phyloP scores from a whole-genome alignment of 2,329 filamentous ascomycete species.

The Penicillium sp. region DNA sequence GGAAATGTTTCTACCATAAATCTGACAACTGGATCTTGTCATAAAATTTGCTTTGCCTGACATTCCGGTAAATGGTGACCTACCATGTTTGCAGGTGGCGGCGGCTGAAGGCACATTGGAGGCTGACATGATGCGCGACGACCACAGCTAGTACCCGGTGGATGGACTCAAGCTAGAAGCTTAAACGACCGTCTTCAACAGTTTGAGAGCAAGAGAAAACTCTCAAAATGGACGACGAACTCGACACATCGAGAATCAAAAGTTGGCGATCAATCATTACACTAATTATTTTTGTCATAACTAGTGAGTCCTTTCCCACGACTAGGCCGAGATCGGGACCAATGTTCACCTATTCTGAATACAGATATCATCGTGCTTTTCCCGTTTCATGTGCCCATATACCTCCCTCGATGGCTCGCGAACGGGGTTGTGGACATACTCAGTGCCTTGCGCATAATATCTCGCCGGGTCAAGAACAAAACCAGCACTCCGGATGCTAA shows the following conservation, averaged over 20 bases:
- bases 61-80: constrained; percentile 11
- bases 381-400: constrained; percentile 63
- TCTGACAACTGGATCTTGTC: neutral
- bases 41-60: constrained; percentile 1
- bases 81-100: constrained; percentile 1
- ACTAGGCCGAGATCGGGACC: neutral
- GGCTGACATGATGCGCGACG: constrained; percentile 5
- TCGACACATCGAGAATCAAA: constrained; percentile 56
- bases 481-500: constrained; percentile 17
- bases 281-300: constrained; percentile 63
- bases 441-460: constrained; percentile 52
- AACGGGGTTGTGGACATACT: constrained; percentile 47
- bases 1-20: neutral
- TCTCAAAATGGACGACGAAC: constrained; percentile 30
- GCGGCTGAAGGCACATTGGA: constrained; percentile 2
- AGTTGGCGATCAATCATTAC: constrained; percentile 68
- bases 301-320: constrained; percentile 54
- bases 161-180: neutral
- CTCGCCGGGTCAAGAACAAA: constrained; percentile 34
- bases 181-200: neutral
- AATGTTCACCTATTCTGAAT: constrained; percentile 1
- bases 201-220: neutral
- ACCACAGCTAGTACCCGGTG: neutral
- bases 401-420: constrained; percentile 52
- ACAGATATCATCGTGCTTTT: constrained; percentile 66